Evolutionary conservation across 2,329 filamentous ascomycete genomes (phyloP), one percentile per base, ranked within the genome.

Genomic region (Setomelanomma holmii): DNA sequence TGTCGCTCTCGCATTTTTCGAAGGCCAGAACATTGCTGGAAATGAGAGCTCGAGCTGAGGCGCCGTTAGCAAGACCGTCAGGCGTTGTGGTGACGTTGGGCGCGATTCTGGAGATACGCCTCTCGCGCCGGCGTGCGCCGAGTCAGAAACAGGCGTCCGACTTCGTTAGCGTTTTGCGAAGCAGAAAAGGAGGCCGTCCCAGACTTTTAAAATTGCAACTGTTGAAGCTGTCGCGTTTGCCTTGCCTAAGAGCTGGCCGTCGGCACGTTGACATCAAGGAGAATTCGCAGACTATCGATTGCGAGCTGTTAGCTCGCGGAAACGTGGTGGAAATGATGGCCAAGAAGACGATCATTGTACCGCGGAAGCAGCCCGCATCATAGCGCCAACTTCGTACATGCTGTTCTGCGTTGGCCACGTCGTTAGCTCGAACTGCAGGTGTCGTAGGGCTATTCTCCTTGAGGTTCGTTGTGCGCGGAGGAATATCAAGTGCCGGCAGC

Each of bases 241-340:
- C 10, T 30, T 14, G 30, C 36, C 40, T 21, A 44, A 46, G 17
- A n/a, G n/a, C n/a, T n/a, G n/a, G n/a, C n/a, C n/a, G n/a, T n/a
- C n/a, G n/a, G n/a, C n/a, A n/a, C n/a, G n/a, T n/a, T n/a, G n/a
- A n/a, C n/a, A n/a, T n/a, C n/a, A 7, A n/a, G 34, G 35, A 45
- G 20, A 23, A 21, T 55, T 33, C 40, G 45, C 49, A 42, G 40
- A 51, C 60, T 59, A 61, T 63, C 39, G 58, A 61, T 54, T 59
- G 36, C 21, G n/a, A 49, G 49, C 33, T 40, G 45, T 20, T 23
- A 8, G 16, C 20, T 8, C 24, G 30, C 12, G 30, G 5, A 8
- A 30, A 14, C 39, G 16, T 44, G 17, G 44, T 40, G 38, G 22
- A 51, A 56, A 54, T 55, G 45, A 45, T 43, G 54, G 45, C 40